A percentile compares a stretch with the other conserved stretches of the same genome.
Evolutionary conservation across 768 basidiomycete genomes (phyloP).

Genomic region (Podaxis carcinomalis): DNA sequence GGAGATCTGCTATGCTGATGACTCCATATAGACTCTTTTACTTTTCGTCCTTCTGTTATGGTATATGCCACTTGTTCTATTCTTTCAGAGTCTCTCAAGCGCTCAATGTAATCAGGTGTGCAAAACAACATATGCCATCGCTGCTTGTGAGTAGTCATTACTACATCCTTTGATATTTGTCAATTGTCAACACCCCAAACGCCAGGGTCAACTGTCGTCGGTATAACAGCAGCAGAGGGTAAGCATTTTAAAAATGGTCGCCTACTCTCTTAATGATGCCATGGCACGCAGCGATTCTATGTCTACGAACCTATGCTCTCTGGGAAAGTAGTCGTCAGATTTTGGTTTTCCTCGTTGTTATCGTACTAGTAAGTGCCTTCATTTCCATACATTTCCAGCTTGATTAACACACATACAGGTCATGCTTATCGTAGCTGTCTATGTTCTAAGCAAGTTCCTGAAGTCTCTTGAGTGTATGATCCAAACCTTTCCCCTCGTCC

Average conservation of each 20-base stretch:
- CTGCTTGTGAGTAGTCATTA: neutral
- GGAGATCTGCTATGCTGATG: neutral
- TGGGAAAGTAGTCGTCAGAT: neutral
- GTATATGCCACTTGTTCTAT: neutral
- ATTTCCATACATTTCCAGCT: neutral
- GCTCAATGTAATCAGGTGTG: neutral
- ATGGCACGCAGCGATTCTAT: neutral
- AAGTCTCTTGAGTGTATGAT: neutral
- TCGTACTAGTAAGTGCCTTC: neutral
- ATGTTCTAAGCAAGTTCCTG: neutral
- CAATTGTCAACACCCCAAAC: neutral
- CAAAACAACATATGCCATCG: neutral
- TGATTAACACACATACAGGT: neutral
- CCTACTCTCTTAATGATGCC: neutral
- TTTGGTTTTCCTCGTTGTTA: neutral
- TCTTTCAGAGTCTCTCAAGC: neutral
- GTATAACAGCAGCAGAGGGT: neutral
- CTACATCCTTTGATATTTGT: neutral
- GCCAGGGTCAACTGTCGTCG: neutral
- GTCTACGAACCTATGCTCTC: neutral
- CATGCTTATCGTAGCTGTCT: neutral
- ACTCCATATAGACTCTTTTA: neutral
- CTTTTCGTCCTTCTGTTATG: neutral
- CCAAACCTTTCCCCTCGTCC: neutral
- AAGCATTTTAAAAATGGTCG: neutral